Conservation (phyloP, 495 filamentous ascomycete species). For the Aspergillus carlsbadensis region DNA sequence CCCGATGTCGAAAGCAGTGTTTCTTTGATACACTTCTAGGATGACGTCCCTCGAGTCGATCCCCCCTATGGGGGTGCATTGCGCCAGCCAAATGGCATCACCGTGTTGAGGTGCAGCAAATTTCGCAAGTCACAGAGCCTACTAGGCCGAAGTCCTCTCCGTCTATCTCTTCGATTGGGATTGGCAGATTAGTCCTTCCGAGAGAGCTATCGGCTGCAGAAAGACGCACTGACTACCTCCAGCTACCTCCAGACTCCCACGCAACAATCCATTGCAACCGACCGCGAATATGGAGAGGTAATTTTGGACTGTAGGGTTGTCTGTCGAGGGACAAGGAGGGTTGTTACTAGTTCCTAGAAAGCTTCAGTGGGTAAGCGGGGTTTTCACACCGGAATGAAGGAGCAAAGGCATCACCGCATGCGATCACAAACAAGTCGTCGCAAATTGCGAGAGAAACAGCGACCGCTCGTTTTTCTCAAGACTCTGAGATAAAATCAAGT, state of each 20-base stretch:
- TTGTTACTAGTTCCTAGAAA: neutral
- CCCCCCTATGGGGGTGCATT: no score
- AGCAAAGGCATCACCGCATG: conserved; percentile 6
- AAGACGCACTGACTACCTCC: neutral
- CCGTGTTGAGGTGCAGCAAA: no score
- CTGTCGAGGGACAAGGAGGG: neutral
- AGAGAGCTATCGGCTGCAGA: neutral
- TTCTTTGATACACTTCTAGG: neutral
- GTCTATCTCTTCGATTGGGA: no score
- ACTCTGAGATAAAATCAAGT: neutral
- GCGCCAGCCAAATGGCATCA: no score
- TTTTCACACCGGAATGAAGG: conserved; percentile 9
- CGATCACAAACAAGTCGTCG: neutral
- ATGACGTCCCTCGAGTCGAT: neutral
- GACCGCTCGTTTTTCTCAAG: neutral
- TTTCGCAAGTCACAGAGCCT: no score
- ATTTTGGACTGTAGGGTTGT: neutral
- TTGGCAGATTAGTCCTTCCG: neutral
- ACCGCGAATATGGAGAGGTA: neutral
- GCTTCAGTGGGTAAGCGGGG: conserved; percentile 14
- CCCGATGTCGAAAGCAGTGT: no score
- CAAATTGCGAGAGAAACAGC: neutral
- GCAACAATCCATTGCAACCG: neutral
- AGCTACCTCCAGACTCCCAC: neutral
- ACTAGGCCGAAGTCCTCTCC: no score